These are phyloP conservation scores for Schizophyllum amplum DNA, from an alignment of 1,284 basidiomycete genomes.

Conservation along the genomic window DNA sequence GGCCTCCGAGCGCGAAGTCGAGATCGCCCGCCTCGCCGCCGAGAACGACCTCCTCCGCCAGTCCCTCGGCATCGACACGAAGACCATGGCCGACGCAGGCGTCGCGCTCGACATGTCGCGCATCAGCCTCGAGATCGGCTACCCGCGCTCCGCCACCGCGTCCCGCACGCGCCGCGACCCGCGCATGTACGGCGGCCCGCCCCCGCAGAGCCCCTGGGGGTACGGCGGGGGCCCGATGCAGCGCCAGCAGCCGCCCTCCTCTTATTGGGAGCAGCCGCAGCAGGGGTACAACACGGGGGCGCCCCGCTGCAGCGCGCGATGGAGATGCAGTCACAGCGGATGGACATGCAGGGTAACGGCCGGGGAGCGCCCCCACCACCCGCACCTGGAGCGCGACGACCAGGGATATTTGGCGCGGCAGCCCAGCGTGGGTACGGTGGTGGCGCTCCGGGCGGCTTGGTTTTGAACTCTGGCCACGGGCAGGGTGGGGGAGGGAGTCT, in stretches of 20 bases:
- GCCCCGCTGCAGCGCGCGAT: slow-evolving; percentile 35
- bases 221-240: slow-evolving; percentile 8
- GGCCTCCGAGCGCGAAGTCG: slow-evolving; percentile 77
- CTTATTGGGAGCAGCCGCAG: slow-evolving; percentile 10
- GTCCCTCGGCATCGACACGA: slow-evolving; percentile 63
- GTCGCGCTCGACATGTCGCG: slow-evolving; percentile 32
- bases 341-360: slow-evolving; percentile 33
- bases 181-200: slow-evolving; percentile 10
- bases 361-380: not conserved
- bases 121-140: not conserved
- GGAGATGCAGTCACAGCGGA: slow-evolving; percentile 33
- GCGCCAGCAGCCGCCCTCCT: slow-evolving; percentile 7
- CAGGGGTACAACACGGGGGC: slow-evolving; percentile 18
- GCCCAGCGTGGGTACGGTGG: no score
- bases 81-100: slow-evolving; percentile 41
- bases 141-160: not conserved
- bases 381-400: slow-evolving; percentile 37
- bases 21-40: slow-evolving; percentile 68
- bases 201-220: slow-evolving; percentile 15
- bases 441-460: no score
- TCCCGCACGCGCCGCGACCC: not conserved
- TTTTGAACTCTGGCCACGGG: no score
- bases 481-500: no score
- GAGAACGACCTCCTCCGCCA: slow-evolving; percentile 78
- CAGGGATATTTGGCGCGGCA: slow-evolving; percentile 33